These are phyloP conservation scores for Candida insectalens DNA, from an alignment of 805 yeast species.

Conservation along the genomic window DNA sequence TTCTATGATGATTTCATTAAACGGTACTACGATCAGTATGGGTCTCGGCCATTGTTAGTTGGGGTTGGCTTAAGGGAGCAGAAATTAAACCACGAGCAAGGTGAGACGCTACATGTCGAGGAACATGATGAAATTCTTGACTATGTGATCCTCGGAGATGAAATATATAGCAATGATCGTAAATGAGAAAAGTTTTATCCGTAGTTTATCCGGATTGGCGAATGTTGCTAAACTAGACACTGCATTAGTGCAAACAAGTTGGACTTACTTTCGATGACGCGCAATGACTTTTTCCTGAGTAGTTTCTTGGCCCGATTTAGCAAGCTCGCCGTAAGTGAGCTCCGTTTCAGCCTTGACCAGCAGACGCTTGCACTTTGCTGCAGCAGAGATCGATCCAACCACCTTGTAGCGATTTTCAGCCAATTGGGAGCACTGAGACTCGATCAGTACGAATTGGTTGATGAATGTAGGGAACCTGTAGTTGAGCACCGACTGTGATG, in stretches of 20 bases:
- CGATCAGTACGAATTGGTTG: slow-evolving; percentile 60
- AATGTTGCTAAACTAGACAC: neutral
- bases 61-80: slow-evolving; percentile 66
- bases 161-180: slow-evolving; percentile 11
- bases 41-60: slow-evolving; percentile 32
- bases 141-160: slow-evolving; percentile 35
- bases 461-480: slow-evolving; percentile 72
- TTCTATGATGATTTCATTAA: slow-evolving; percentile 73
- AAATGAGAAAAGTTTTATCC: no score
- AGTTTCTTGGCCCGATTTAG: neutral
- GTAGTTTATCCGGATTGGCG: neutral
- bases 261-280: no score
- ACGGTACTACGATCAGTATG: slow-evolving; percentile 31
- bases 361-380: neutral
- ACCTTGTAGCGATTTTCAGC: slow-evolving; percentile 1
- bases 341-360: slow-evolving; percentile 1
- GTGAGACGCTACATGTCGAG: slow-evolving; percentile 39
- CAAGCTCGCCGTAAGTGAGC: neutral
- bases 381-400: neutral
- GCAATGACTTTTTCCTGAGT: neutral
- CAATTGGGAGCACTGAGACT: slow-evolving; percentile 1
- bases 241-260: no score
- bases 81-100: slow-evolving; percentile 26
- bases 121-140: slow-evolving; percentile 56
- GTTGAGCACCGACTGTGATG: slow-evolving; percentile 35